These are phyloP conservation scores for Coprinopsis marcescibilis DNA, from an alignment of 768 basidiomycete genomes.

Conservation along the genomic window DNA sequence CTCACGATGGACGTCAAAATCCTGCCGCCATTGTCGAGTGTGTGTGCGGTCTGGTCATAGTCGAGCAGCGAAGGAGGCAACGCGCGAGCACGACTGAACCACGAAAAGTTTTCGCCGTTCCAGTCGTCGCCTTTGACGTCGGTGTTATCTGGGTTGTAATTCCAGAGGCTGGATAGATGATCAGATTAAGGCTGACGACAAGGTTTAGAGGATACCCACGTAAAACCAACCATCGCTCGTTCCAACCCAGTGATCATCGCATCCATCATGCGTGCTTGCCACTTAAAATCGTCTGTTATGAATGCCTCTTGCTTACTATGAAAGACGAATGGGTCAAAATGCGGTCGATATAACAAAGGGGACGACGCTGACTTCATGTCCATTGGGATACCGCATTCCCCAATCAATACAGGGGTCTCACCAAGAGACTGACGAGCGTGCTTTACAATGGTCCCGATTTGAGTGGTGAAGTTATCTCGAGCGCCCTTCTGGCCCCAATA, in stretches of 20 bases:
- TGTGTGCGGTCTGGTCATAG: slow-evolving; percentile 55
- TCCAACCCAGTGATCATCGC: slow-evolving; percentile 84
- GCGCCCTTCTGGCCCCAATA: slow-evolving; percentile 86
- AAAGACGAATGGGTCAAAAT: neutral
- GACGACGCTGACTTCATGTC: slow-evolving; percentile 79
- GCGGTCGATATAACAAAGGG: neutral
- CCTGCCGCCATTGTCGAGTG: slow-evolving; percentile 78
- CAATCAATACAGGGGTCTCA: slow-evolving; percentile 79
- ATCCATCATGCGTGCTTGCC: slow-evolving; percentile 94
- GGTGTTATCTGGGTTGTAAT: slow-evolving; percentile 85
- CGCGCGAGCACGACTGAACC: slow-evolving; percentile 69
- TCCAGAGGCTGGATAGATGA: slow-evolving; percentile 66
- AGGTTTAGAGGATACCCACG: slow-evolving; percentile 44
- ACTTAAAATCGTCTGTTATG: slow-evolving; percentile 62
- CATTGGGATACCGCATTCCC: slow-evolving; percentile 95
- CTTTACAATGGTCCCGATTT: slow-evolving; percentile 75
- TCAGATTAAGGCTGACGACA: neutral
- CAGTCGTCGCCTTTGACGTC: slow-evolving; percentile 80
- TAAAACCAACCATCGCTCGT: slow-evolving; percentile 71
- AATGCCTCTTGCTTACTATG: slow-evolving; percentile 68
- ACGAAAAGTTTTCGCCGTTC: slow-evolving; percentile 98
- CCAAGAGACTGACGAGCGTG: slow-evolving; percentile 65
- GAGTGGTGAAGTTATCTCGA: slow-evolving; percentile 75
- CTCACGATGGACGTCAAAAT: slow-evolving; percentile 77
- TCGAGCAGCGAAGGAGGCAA: slow-evolving; percentile 50